These are phyloP conservation scores for Amanita subjunquillea DNA, from an alignment of 768 basidiomycete genomes.

Conservation along the genomic window DNA sequence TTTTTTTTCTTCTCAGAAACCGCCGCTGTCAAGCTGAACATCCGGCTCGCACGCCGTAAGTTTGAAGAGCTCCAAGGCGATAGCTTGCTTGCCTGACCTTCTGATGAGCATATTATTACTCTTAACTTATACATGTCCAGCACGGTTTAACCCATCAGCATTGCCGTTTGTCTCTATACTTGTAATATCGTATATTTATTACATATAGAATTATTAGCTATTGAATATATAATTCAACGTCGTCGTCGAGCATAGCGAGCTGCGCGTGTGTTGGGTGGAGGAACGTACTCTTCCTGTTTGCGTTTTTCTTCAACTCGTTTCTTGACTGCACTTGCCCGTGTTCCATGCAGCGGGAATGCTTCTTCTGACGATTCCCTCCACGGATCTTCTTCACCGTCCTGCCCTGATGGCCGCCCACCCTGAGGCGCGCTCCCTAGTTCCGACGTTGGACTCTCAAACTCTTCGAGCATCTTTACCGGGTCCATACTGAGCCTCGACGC, in stretches of 20 bases:
- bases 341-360: slow-evolving; percentile 25
- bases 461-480: neutral
- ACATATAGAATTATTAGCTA: neutral
- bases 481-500: neutral
- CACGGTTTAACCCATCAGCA: neutral
- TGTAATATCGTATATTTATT: neutral
- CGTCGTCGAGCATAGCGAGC: slow-evolving; percentile 6
- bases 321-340: slow-evolving; percentile 26
- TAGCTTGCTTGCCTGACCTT: slow-evolving; percentile 29
- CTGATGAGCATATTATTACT: slow-evolving; percentile 5
- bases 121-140: slow-evolving; percentile 5
- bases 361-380: slow-evolving; percentile 15
- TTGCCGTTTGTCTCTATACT: neutral
- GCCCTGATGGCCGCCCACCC: neutral
- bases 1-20: slow-evolving; percentile 55
- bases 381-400: neutral
- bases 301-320: slow-evolving; percentile 19
- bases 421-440: neutral
- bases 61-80: slow-evolving; percentile 86
- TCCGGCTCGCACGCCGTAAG: slow-evolving; percentile 75
- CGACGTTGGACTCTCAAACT: neutral
- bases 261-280: slow-evolving; percentile 26
- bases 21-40: slow-evolving; percentile 80
- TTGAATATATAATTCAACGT: neutral
- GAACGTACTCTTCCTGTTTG: slow-evolving; percentile 24